Evolutionary conservation across 2,329 filamentous ascomycete genomes (phyloP).

Genomic region (Decorospora gaudefroyi): DNA sequence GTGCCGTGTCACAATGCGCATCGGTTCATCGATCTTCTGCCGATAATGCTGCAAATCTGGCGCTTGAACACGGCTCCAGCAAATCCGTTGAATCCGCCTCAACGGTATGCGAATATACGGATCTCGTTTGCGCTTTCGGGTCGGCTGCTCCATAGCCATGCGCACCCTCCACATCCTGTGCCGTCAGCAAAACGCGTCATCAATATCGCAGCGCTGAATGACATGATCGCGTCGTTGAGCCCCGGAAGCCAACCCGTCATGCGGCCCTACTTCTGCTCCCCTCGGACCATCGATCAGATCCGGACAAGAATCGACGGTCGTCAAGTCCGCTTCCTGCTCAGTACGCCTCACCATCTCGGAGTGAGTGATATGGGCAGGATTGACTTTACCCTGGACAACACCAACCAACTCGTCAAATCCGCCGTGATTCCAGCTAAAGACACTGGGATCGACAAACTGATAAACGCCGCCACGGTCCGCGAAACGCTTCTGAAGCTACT

Average conservation of each 20-base stretch:
- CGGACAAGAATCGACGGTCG: not conserved
- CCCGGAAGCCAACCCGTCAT: not conserved
- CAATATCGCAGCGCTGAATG: no score
- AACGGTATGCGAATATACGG: not conserved
- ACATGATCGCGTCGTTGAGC: not conserved
- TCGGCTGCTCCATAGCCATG: not conserved
- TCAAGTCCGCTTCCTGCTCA: not conserved
- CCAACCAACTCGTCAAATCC: not conserved
- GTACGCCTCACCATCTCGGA: not conserved
- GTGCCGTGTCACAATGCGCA: not conserved
- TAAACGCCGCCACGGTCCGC: not conserved
- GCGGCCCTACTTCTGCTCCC: not conserved
- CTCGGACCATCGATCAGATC: not conserved
- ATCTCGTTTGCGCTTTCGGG: not conserved
- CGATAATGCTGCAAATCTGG: conserved; percentile 1
- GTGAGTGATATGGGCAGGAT: not conserved
- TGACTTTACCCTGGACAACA: not conserved
- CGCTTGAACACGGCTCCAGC: not conserved
- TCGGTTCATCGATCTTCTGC: not conserved
- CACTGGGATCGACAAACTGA: not conserved
- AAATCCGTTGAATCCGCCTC: not conserved
- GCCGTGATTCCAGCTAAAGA: no score
- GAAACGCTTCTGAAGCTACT: not conserved
- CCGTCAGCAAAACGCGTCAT: not conserved
- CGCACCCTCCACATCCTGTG: not conserved